Base-by-base conservation (phyloP, 192 early-diverging fungal genomes). In the Radiomyces spectabilis region DNA sequence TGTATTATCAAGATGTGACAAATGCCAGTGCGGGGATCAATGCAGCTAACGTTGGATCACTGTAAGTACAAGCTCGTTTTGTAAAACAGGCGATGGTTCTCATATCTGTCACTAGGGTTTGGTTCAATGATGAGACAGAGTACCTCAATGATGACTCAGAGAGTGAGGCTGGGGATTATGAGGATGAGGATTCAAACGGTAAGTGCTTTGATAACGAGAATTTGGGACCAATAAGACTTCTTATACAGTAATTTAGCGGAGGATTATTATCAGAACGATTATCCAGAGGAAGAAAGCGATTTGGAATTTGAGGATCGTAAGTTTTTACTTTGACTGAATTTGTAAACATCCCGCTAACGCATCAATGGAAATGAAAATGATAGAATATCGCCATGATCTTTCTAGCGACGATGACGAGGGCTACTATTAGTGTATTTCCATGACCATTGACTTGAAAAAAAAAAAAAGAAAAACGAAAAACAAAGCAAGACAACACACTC, bases 221-320 rank as follows among this genome's bases (percentile, higher is more conserved):
- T 54, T 58, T 43, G 53, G 43, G 29, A 59, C 50, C 13, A 54
- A 48, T 3, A 60, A 32, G 12, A 47, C 55, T 25, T 21, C 46
- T 48, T 35, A 35, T 35, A 35, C 33, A 35, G 5, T 42, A 18
- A 37, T 43, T 57, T 68, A 71, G 80, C 87, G 1, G 87, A 89
- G 59, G 85, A 86, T 61, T 85, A 82, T 59, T 89, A 89, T 58
- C 77, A 79, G 51, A 84, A 89, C 60, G 85, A 86, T 56, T 89
- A 89, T 48, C 87, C 87, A 2, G 87, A 89, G 9, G 84, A 89
- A 45, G 78, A 78, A 26, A 47, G 60, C 16, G 64, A 62, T 40
- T 65, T 69, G 0, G 64, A 59, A 1, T 59, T 61, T 33, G 55
- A 70, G 25, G 55, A 61, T 9, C 59, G 74, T 72, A 61, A 72